Base-by-base conservation (phyloP, 352 stramenopile species). In the Achlya hypogyna region DNA sequence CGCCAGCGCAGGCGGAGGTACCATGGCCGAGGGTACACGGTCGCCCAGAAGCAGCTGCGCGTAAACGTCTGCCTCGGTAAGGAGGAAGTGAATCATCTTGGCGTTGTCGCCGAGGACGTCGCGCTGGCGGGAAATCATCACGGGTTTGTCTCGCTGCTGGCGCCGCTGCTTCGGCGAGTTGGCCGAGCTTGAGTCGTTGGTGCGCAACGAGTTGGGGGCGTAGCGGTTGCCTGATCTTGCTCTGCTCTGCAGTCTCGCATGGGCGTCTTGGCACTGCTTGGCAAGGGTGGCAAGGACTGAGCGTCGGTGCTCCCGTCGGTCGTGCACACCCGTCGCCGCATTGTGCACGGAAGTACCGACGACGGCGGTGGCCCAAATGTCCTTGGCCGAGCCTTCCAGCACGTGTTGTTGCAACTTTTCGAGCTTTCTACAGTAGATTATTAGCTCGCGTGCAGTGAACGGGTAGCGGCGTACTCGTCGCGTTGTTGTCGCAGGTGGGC, bases 81-180 rank as follows among this genome's bases (percentile, higher is more conserved):
- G 25, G 18, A 67, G 29, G 27, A 58, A 67, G 20, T 56, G 45
- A n/a, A 58, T 31, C n/a, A 67, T n/a, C 28, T 67, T 67, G 4
- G 34, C 29, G 32, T 67, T 67, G 34, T 67, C 60, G 20, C 38
- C 31, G 3, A 67, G 42, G 29, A 67, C 23, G 9, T 67, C 51
- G 22, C 60, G 42, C 23, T 49, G 60, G 8, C 35, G 38, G 31
- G 60, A 54, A 38, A 67, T 35, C 51, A 60, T 51, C 28, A 67
- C 47, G 47, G 34, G 51, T 10, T 67, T 67, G 34, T 58, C 59
- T 65, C 25, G 10, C 20, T 12, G 25, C 5, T 35, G 23, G 2
- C 29, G 42, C 32, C 38, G 27, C 27, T 51, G 16, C 22, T 38
- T 25, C 6, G 54, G 27, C 42, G 31, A 52, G 27, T n/a, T 56